These are phyloP conservation scores for Bonnemaisonia californica DNA, from an alignment of 31 red algal species.

Conservation along the genomic window DNA sequence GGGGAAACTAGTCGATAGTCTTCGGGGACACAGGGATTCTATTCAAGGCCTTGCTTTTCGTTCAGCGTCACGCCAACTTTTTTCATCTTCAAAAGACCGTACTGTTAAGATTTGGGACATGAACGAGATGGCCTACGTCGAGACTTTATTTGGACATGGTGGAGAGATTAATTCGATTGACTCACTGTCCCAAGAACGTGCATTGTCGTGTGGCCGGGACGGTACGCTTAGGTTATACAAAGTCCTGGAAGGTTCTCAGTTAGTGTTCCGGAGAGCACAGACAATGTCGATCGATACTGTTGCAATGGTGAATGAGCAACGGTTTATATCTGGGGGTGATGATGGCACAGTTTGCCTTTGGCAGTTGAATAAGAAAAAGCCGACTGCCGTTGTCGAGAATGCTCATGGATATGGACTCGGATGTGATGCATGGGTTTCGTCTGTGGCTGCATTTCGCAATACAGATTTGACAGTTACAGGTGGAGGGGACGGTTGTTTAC, in stretches of 20 bases:
- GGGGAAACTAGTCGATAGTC: slow-evolving; percentile 35
- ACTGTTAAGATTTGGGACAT: slow-evolving; percentile 89
- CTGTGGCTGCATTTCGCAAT: slow-evolving; percentile 63
- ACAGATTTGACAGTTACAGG: slow-evolving; percentile 73
- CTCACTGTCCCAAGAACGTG: slow-evolving; percentile 58
- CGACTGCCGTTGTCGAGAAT: slow-evolving; percentile 40
- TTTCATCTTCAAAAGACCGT: slow-evolving; percentile 74
- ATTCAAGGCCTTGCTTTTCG: slow-evolving; percentile 72
- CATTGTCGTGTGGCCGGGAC: slow-evolving; percentile 79
- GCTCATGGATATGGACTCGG: slow-evolving; percentile 68
- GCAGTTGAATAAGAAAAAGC: slow-evolving; percentile 82
- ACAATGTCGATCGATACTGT: slow-evolving; percentile 86
- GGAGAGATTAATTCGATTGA: slow-evolving; percentile 66
- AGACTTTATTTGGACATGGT: slow-evolving; percentile 90
- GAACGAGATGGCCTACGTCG: slow-evolving; percentile 77
- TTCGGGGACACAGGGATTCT: slow-evolving; percentile 75
- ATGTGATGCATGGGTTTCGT: slow-evolving; percentile 68
- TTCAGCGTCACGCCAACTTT: slow-evolving; percentile 63
- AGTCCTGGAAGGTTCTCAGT: slow-evolving; percentile 84
- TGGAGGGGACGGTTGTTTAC: slow-evolving; percentile 66
- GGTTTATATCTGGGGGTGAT: slow-evolving; percentile 87
- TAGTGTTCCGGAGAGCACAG: slow-evolving; percentile 77
- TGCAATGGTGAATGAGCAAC: slow-evolving; percentile 64
- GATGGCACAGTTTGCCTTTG: slow-evolving; percentile 86
- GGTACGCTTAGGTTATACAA: slow-evolving; percentile 93